Evolutionary conservation across 2,329 filamentous ascomycete species (phyloP), one percentile per base, ranked within the genome.

Genomic region (Fusarium sp.): DNA sequence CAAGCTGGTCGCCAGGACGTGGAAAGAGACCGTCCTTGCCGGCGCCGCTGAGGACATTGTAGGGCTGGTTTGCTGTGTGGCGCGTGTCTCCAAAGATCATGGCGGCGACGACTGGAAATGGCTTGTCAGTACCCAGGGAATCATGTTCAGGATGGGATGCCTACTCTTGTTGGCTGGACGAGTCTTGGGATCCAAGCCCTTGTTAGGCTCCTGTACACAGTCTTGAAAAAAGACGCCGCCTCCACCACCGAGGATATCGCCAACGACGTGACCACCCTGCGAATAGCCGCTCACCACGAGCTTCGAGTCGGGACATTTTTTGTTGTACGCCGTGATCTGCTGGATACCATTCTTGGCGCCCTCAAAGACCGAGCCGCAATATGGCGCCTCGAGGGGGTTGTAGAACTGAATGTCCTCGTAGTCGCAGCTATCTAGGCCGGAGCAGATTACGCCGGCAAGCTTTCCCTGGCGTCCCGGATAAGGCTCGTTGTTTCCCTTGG

Each of bases 251-350:
- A 84, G 71, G 29, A 84, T 78, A 68, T 83, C 83, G 27, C 50
- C 82, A 79, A 83, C 71, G 14, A 86, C 79, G 3, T 85, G 82
- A 2, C 78, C 81, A 56, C 84, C 85, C 68, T 86, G 82, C 2
- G 82, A 84, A 71, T 84, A 86, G 0, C 85, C 84, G 68, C 81
- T 83, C 33, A 86, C 61, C 8, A 86, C 83, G 14, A 86, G 79
- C 68, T 81, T 84, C 25, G 83, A 69, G 40, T 83, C 70, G 18
- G 85, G 84, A 65, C 84, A 86, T 18, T 78, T 77, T 71, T 81
- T 75, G 73, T 81, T 81, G 73, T 86, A 86, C 0, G 79, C 81
- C 8, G 78, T 80, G 69, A 86, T 84, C 74, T 86, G 82, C 16
- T 66, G 59, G 31, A 81, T 69, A 6, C 83, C 83, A 58, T 82